Conservation (phyloP, 805 yeast genomes). For the Saccharomycopsis selenospora region DNA sequence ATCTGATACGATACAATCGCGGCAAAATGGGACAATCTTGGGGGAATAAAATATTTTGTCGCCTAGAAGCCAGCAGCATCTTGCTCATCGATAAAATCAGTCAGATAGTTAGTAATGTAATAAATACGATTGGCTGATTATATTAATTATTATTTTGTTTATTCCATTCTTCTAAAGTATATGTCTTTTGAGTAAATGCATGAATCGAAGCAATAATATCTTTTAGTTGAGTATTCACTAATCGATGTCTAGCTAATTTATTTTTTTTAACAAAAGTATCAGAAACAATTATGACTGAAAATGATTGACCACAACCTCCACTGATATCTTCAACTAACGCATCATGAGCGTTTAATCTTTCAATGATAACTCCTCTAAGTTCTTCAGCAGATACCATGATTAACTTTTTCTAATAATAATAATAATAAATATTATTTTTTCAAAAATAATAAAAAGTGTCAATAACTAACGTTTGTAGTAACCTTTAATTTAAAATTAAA, state of each 20-base stretch:
- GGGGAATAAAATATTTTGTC: background rate
- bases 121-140: no score
- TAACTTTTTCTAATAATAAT: constrained; percentile 12
- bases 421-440: constrained; percentile 5
- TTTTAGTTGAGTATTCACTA: constrained; percentile 72
- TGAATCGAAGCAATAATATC: constrained; percentile 85
- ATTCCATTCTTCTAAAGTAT: constrained; percentile 85
- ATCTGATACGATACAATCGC: no score
- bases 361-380: constrained; percentile 13
- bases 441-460: constrained; percentile 18
- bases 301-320: constrained; percentile 98
- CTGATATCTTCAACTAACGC: constrained; percentile 36
- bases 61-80: background rate
- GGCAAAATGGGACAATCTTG: background rate
- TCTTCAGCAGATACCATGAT: constrained; percentile 19
- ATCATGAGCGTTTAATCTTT: constrained; percentile 22
- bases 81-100: no score
- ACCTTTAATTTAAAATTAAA: no score
- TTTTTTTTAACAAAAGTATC: constrained; percentile 71
- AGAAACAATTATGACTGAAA: constrained; percentile 81
- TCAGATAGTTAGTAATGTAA: no score
- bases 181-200: constrained; percentile 91
- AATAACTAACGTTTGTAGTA: no score
- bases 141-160: constrained; percentile 25
- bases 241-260: constrained; percentile 75